Percentiles rank a stretch among this genome's conserved stretches.
Conservation (phyloP, 192 early-diverging fungal species). For the Chytriomyces sp. region DNA sequence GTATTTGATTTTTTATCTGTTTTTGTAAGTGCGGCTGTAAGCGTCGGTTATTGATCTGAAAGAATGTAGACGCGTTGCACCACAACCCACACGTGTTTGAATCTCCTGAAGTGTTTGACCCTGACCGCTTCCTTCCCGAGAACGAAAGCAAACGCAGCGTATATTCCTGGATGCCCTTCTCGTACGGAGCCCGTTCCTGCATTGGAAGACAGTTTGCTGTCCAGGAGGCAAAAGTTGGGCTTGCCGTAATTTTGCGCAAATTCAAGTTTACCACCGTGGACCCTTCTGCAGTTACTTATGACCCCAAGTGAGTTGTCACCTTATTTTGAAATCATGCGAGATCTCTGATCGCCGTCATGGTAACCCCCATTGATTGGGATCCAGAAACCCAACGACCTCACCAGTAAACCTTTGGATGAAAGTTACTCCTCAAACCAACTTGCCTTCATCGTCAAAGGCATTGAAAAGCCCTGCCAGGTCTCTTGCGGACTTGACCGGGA, state of each 20-base stretch:
- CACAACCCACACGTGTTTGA: conserved; percentile 49
- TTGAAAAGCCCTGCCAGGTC: background rate
- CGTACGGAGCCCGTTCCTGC: conserved; percentile 52
- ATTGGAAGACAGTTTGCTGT: conserved; percentile 68
- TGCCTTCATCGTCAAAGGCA: background rate
- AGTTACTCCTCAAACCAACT: conserved; percentile 18
- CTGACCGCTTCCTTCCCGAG: conserved; percentile 59
- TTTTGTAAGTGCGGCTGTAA: background rate
- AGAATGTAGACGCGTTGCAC: conserved; percentile 45
- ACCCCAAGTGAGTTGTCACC: conserved; percentile 6
- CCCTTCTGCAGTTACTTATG: conserved; percentile 24
- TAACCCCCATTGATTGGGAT: no score
- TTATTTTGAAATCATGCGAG: no score
- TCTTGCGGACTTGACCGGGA: background rate
- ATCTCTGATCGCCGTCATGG: no score
- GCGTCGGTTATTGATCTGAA: background rate
- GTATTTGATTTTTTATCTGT: background rate
- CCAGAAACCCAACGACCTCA: conserved; percentile 13
- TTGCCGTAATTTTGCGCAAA: conserved; percentile 53
- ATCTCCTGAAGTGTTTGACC: conserved; percentile 57
- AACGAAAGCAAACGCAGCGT: conserved; percentile 52
- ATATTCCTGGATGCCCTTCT: conserved; percentile 64
- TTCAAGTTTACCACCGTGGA: conserved; percentile 47
- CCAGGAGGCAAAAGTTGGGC: conserved; percentile 61
- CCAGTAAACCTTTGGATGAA: conserved; percentile 42